phyloP scores from a whole-genome alignment of 73 alveolate species.

The Symbiodinium natans region DNA sequence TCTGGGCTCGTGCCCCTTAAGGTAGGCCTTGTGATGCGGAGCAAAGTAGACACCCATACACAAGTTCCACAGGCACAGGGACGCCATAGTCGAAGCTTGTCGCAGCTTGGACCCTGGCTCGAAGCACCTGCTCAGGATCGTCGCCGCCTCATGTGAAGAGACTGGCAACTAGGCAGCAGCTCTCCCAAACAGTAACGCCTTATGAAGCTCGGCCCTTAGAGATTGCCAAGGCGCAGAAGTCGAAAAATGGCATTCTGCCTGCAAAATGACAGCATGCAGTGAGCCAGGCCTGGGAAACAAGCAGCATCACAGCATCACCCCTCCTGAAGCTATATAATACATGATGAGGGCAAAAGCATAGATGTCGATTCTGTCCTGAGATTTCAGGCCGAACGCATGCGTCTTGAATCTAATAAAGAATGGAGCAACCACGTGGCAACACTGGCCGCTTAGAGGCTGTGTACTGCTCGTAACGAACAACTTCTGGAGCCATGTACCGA shows the following conservation, averaged over 20 bases:
- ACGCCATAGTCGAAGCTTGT: not conserved
- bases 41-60: not conserved
- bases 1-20: constrained; percentile 53
- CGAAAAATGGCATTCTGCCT: not conserved
- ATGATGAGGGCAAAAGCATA: constrained; percentile 80
- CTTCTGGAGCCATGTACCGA: constrained; percentile 93
- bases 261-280: not conserved
- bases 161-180: not conserved
- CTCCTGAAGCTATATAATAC: constrained; percentile 67
- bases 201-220: not conserved
- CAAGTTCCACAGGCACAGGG: not conserved
- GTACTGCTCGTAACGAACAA: constrained; percentile 89
- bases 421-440: not conserved
- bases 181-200: not conserved
- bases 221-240: not conserved
- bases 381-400: not conserved
- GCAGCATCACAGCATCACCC: not conserved
- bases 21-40: constrained; percentile 37
- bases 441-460: not conserved
- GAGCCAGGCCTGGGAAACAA: not conserved
- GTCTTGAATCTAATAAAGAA: not conserved
- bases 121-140: constrained; percentile 68
- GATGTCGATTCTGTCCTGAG: constrained; percentile 70
- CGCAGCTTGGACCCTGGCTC: not conserved
- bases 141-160: constrained; percentile 19